Evolutionary conservation across 148 eudicot genomes (phyloP).

Genomic region (Tetragonia tetragonoides): DNA sequence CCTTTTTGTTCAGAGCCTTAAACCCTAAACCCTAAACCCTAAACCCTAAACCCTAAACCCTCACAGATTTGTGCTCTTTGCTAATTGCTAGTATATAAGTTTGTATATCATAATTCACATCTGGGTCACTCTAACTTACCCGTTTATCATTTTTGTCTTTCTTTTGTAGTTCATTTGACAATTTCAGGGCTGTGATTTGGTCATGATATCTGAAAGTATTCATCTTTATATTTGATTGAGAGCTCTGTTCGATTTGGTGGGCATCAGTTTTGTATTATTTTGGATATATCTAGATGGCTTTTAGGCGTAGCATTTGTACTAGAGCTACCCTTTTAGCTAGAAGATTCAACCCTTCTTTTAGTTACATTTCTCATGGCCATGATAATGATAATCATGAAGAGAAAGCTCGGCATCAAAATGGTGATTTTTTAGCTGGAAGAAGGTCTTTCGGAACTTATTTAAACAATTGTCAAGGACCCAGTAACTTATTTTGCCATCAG

Average conservation of each 20-base stretch:
- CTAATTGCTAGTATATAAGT: background rate
- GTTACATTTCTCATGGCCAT: constrained; percentile 41
- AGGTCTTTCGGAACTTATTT: constrained; percentile 38
- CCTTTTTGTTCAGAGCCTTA: constrained; percentile 11
- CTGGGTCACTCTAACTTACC: background rate
- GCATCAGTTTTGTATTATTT: background rate
- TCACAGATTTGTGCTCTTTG: background rate
- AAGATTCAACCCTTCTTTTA: constrained; percentile 43
- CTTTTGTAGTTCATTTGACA: constrained; percentile 7
- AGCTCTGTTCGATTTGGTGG: background rate
- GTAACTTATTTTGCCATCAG: constrained; percentile 18
- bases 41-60: constrained; percentile 22
- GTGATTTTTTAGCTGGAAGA: constrained; percentile 25
- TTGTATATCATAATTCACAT: background rate
- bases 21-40: constrained; percentile 37
- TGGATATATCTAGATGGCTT: constrained; percentile 50
- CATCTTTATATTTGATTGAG: constrained; percentile 11
- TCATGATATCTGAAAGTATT: constrained; percentile 11
- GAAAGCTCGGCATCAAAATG: constrained; percentile 13
- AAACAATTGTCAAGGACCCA: constrained; percentile 21
- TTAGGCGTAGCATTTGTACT: constrained; percentile 55
- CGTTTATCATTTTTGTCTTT: background rate
- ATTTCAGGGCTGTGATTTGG: constrained; percentile 20
- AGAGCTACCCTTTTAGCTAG: constrained; percentile 55
- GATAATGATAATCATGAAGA: constrained; percentile 28